phyloP scores from a whole-genome alignment of 306 rosid species.

The Styphnolobium japonicum region DNA sequence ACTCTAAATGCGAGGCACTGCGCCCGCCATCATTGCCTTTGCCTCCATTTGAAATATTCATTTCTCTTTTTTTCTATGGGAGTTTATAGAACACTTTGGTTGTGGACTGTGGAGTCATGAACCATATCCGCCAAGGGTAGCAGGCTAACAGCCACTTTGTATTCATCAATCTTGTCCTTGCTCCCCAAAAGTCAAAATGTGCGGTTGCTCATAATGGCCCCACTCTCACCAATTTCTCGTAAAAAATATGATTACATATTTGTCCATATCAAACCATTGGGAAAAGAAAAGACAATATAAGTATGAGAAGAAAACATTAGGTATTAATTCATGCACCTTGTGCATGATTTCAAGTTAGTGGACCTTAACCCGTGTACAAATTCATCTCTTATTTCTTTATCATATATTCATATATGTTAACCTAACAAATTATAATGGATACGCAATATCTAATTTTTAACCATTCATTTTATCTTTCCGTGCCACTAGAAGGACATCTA shows the following conservation, averaged over 20 bases:
- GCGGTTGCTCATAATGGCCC: conserved; percentile 23
- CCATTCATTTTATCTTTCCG: conserved; percentile 14
- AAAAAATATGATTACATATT: not conserved
- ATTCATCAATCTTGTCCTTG: conserved; percentile 8
- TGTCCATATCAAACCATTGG: conserved; percentile 16
- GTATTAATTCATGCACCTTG: conserved; percentile 13
- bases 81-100: not conserved
- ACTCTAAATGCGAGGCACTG: conserved; percentile 10
- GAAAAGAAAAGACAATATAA: not conserved
- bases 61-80: not conserved
- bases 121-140: conserved; percentile 14
- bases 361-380: not conserved
- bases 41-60: not conserved
- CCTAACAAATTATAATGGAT: not conserved
- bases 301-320: not conserved
- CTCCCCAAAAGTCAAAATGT: conserved; percentile 22
- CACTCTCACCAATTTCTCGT: conserved; percentile 28
- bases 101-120: conserved; percentile 31
- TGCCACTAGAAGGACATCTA: conserved; percentile 7
- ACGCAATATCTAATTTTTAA: not conserved
- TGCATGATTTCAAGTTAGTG: conserved; percentile 10
- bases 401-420: not conserved
- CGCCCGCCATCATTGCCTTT: not conserved
- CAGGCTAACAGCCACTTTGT: not conserved
- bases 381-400: not conserved